Conservation (phyloP, 2,329 filamentous ascomycete genomes). For the Fusarium coffeatum region DNA sequence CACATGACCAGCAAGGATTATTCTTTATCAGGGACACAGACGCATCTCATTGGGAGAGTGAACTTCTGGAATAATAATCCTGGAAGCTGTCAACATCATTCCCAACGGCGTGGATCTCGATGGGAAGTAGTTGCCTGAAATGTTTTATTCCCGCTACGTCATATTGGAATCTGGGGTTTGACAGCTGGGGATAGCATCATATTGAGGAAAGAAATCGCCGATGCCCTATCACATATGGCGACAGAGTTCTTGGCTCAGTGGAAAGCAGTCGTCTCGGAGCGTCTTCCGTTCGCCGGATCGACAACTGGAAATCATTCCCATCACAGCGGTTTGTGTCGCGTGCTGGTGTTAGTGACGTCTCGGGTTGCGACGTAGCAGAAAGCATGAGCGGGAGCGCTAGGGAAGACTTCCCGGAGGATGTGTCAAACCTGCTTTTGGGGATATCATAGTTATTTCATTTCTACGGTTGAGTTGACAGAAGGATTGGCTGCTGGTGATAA, state of each 20-base stretch:
- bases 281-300: slow-evolving; percentile 9
- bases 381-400: slow-evolving; percentile 34
- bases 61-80: slow-evolving; percentile 13
- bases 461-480: background rate
- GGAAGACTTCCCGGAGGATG: slow-evolving; percentile 15
- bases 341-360: slow-evolving; percentile 18
- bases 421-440: slow-evolving; percentile 6
- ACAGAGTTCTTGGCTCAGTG: background rate
- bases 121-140: background rate
- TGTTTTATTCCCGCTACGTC: slow-evolving; percentile 25
- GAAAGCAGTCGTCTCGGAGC: background rate
- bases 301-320: slow-evolving; percentile 25
- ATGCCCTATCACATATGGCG: slow-evolving; percentile 7
- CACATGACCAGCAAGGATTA: slow-evolving; percentile 8
- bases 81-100: slow-evolving; percentile 16
- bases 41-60: background rate
- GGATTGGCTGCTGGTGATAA: background rate
- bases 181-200: slow-evolving; percentile 21
- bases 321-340: background rate
- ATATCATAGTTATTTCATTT: background rate
- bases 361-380: slow-evolving; percentile 1
- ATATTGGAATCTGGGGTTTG: slow-evolving; percentile 23
- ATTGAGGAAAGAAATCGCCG: slow-evolving; percentile 3
- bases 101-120: slow-evolving; percentile 24
- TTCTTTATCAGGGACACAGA: background rate